Evolutionary conservation across 2,329 filamentous ascomycete genomes (phyloP).

Genomic region (Ilyonectria mors-panacis): DNA sequence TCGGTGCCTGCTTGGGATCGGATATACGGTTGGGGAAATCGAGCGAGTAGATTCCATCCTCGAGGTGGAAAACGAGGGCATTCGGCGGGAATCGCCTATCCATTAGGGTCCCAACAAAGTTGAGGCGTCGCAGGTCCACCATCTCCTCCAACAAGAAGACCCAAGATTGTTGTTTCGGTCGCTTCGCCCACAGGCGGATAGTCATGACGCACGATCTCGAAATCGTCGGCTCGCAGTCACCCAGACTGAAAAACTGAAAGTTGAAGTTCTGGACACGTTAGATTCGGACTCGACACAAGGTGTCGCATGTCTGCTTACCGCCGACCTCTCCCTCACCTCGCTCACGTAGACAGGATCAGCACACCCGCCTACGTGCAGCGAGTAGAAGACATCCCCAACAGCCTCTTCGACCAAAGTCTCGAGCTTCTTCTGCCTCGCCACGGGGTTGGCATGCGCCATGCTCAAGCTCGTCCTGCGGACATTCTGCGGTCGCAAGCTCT

Average conservation of each 20-base stretch:
- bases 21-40: slow-evolving; percentile 71
- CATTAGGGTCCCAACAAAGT: slow-evolving; percentile 82
- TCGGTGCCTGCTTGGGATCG: slow-evolving; percentile 67
- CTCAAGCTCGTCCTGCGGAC: slow-evolving; percentile 65
- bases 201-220: slow-evolving; percentile 76
- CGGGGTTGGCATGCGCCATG: slow-evolving; percentile 62
- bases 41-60: slow-evolving; percentile 88
- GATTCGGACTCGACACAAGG: background rate
- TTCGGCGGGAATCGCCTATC: slow-evolving; percentile 84
- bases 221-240: slow-evolving; percentile 71
- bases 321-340: slow-evolving; percentile 83
- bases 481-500: slow-evolving; percentile 55
- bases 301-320: slow-evolving; percentile 59
- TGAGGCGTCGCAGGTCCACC: slow-evolving; percentile 79
- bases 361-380: slow-evolving; percentile 78
- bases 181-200: slow-evolving; percentile 82
- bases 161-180: slow-evolving; percentile 66
- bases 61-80: slow-evolving; percentile 86
- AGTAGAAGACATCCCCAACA: slow-evolving; percentile 92
- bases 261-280: slow-evolving; percentile 77
- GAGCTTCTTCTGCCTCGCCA: slow-evolving; percentile 79
- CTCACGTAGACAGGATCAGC: slow-evolving; percentile 90
- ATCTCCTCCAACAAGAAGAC: slow-evolving; percentile 78
- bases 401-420: slow-evolving; percentile 79
- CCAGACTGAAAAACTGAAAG: slow-evolving; percentile 87